A percentile compares a stretch with the other conserved stretches of the same genome.
These are phyloP conservation scores for Penicillium silybi DNA, from an alignment of 495 filamentous ascomycete genomes.

Conservation along the genomic window DNA sequence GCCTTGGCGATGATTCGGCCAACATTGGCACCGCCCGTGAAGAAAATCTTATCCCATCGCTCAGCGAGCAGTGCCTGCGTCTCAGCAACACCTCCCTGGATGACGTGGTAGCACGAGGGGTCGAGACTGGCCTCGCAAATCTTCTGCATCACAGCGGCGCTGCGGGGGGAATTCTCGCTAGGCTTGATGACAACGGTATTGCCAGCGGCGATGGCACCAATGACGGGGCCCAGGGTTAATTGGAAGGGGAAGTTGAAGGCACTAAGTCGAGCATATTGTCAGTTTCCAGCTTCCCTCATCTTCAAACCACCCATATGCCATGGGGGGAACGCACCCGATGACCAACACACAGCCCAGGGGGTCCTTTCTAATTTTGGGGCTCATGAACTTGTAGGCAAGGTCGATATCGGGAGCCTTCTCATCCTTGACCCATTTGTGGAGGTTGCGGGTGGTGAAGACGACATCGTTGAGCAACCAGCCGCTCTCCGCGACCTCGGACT, in stretches of 20 bases:
- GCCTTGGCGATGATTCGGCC: constrained; percentile 88
- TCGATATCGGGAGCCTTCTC: constrained; percentile 69
- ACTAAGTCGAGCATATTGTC: constrained; percentile 26
- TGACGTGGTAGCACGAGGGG: constrained; percentile 66
- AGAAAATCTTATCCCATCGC: constrained; percentile 98
- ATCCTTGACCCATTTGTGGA: constrained; percentile 79
- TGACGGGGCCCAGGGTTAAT: constrained; percentile 68
- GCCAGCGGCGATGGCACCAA: constrained; percentile 89
- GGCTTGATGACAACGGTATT: constrained; percentile 89
- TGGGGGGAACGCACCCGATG: constrained; percentile 59
- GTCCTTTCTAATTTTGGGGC: constrained; percentile 79
- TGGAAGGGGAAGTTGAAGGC: constrained; percentile 91
- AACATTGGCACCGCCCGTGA: constrained; percentile 75
- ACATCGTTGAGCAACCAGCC: constrained; percentile 75
- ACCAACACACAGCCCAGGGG: constrained; percentile 79
- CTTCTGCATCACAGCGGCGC: constrained; percentile 74
- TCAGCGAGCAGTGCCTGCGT: constrained; percentile 76
- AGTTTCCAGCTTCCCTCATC: neutral
- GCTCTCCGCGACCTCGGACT: constrained; percentile 66
- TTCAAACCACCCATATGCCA: neutral
- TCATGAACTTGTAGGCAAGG: constrained; percentile 59
- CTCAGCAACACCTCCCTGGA: constrained; percentile 79
- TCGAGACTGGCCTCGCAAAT: constrained; percentile 72
- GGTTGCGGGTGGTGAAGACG: constrained; percentile 66
- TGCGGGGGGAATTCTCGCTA: constrained; percentile 71